Base-by-base conservation (phyloP, 768 basidiomycete genomes). In the Agaricus blazei region DNA sequence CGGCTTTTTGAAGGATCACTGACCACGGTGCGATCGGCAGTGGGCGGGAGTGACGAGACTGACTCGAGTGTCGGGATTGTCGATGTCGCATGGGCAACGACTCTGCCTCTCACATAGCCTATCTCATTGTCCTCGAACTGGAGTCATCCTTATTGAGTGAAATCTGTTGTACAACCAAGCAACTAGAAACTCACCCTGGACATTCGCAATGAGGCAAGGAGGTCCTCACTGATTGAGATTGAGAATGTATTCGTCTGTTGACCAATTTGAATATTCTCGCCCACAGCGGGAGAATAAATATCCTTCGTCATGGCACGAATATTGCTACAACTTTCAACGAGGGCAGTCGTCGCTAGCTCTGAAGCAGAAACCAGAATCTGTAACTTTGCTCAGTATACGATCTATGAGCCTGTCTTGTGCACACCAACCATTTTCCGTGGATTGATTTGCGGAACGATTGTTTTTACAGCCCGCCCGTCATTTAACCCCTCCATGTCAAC, bases 121-220 rank as follows among this genome's bases (percentile, higher is more conserved):
- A 99, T 89, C 70, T 98, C 94, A 63, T 94, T 98, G 67, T 98
- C 96, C 64, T 98, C 97, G 66, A 97, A 98, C 94, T 98, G 63
- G 31, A 54, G 55, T 34, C 14, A 46, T 9, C 19, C 1, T 7
- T 34, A 34, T 36, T 24, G 31, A 26, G 43, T 56, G 0, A 60
- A 45, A 2, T 40, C 34, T 28, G 31, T 24, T 40, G 42, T 28
- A 23, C 42, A 63, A 28, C 14, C n/a, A 28, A 51, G 9, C 11
- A 34, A 14, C 26, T 11, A 37, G 41, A 36, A 41, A 75, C 90
- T 52, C 69, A 96, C 94, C 68, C 87, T 80, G 9, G 96, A 95
- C 84, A 94, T 87, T 65, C 84, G 85, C 60, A 97, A 69, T 2
- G 85, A 81, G 4, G 78, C 80, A 58, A 98, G 75, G 40, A 98